Conservation (phyloP, 2,329 filamentous ascomycete genomes). For the Fusarium compactum region DNA sequence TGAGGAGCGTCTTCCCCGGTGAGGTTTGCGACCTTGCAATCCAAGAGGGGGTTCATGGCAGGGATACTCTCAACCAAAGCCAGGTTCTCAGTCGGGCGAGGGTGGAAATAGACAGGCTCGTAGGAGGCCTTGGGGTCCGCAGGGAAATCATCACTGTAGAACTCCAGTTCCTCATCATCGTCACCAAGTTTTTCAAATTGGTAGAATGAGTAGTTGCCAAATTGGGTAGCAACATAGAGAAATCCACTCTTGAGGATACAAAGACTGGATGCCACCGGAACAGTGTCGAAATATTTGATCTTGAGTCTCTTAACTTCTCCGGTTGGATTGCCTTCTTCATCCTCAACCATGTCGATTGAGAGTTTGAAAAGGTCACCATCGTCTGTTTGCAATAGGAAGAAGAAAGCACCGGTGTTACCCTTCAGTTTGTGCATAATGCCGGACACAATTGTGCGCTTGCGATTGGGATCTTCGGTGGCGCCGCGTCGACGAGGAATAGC, state of each 20-base stretch:
- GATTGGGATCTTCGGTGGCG: constrained; percentile 89
- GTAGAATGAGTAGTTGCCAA: constrained; percentile 93
- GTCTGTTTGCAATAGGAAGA: constrained; percentile 94
- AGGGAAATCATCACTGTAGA: constrained; percentile 84
- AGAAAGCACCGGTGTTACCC: constrained; percentile 85
- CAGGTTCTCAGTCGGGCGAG: constrained; percentile 82
- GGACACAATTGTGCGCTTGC: constrained; percentile 87
- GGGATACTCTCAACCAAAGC: constrained; percentile 86
- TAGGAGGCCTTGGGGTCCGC: constrained; percentile 79
- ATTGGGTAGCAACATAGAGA: constrained; percentile 91
- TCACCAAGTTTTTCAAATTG: constrained; percentile 98
- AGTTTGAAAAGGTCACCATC: constrained; percentile 99
- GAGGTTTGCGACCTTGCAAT: constrained; percentile 91
- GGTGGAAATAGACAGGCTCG: constrained; percentile 85
- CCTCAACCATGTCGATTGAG: constrained; percentile 89
- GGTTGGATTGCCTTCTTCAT: constrained; percentile 80
- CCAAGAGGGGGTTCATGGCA: constrained; percentile 90
- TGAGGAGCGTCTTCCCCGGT: constrained; percentile 95
- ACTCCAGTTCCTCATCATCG: constrained; percentile 90
- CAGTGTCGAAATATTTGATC: constrained; percentile 98
- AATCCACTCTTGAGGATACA: constrained; percentile 97
- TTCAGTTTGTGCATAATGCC: constrained; percentile 99
- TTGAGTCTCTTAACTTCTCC: constrained; percentile 86
- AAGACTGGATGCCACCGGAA: constrained; percentile 86
- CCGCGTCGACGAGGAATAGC: constrained; percentile 89